Percentiles rank a stretch among this genome's conserved stretches.
phyloP scores from a whole-genome alignment of 305 asterid species.

The Solanum hybrid region DNA sequence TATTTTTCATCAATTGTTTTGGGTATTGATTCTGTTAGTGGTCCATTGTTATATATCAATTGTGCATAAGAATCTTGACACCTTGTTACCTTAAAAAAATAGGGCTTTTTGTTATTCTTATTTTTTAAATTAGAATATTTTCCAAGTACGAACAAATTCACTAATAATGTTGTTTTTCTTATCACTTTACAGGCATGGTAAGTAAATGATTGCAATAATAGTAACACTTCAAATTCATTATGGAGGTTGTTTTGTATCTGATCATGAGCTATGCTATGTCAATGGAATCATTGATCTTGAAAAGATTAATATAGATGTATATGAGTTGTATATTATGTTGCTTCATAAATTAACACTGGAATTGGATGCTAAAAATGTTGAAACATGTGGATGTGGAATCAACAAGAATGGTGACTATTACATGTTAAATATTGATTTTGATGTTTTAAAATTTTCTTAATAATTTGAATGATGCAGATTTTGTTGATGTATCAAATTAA shows the following conservation, averaged over 20 bases:
- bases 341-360: neutral
- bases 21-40: neutral
- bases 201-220: neutral
- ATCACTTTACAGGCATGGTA: neutral
- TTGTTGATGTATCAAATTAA: no score
- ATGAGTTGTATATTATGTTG: neutral
- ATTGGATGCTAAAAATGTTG: neutral
- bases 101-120: neutral
- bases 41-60: neutral
- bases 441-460: neutral
- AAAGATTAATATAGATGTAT: neutral
- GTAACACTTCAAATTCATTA: neutral
- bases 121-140: no score
- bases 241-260: neutral
- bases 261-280: neutral
- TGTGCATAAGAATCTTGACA: neutral
- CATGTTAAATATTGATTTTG: neutral
- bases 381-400: neutral
- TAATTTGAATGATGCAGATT: neutral
- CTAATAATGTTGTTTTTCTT: neutral
- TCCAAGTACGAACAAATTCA: neutral
- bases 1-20: neutral
- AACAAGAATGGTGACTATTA: neutral
- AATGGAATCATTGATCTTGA: neutral
- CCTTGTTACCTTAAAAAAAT: neutral